phyloP scores from a whole-genome alignment of 116 monocot genomes.

The Cymodocea nodosa region DNA sequence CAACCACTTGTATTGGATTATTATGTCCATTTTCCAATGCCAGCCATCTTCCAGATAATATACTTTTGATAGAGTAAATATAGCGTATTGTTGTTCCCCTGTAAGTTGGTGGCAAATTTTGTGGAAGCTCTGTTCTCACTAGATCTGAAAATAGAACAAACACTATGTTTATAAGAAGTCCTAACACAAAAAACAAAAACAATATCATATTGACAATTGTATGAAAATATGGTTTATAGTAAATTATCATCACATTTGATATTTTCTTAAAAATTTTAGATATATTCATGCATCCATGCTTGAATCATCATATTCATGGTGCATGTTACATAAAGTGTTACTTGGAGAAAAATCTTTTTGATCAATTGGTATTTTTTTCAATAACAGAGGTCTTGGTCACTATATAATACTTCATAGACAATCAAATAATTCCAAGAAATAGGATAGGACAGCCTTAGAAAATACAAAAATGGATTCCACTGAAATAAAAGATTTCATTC shows the following conservation, averaged over 20 bases:
- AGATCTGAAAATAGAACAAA: slow-evolving; percentile 37
- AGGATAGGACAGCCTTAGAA: background rate
- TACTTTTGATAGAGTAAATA: slow-evolving; percentile 71
- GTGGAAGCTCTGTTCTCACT: slow-evolving; percentile 63
- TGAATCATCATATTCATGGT: background rate
- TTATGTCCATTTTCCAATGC: slow-evolving; percentile 58
- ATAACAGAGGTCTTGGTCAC: too few relatives aligned
- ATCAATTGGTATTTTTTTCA: too few relatives aligned
- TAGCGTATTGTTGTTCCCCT: slow-evolving; percentile 82
- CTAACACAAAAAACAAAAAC: background rate
- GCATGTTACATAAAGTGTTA: background rate
- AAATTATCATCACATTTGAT: background rate
- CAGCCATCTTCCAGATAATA: slow-evolving; percentile 53
- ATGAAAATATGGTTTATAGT: background rate
- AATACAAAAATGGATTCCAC: background rate
- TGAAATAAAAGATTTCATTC: background rate
- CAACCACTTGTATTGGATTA: slow-evolving; percentile 54
- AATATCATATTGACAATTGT: too few relatives aligned
- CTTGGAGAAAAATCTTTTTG: too few relatives aligned
- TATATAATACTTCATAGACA: too few relatives aligned
- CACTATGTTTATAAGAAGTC: background rate
- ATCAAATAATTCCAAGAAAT: background rate
- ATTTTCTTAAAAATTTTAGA: too few relatives aligned
- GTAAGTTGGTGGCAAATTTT: slow-evolving; percentile 81
- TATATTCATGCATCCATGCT: too few relatives aligned